phyloP scores from a whole-genome alignment of 306 rosid genomes.

The Prosopis cineraria region DNA sequence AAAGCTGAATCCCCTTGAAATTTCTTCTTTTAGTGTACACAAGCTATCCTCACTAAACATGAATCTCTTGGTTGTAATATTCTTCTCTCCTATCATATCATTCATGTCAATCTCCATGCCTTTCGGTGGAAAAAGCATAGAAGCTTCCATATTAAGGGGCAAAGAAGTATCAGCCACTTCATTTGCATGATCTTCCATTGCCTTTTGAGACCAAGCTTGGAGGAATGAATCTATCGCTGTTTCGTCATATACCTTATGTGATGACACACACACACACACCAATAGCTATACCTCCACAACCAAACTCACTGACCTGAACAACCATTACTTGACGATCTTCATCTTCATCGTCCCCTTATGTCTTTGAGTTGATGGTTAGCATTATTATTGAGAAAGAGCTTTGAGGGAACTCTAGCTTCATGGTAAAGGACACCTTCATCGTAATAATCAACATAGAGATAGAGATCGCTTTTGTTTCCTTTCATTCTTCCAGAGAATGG shows the following conservation, averaged over 20 bases:
- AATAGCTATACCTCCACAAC: conserved; percentile 22
- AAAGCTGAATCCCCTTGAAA: not conserved
- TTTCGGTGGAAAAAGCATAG: conserved; percentile 8
- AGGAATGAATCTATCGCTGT: not conserved
- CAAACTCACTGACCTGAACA: conserved; percentile 17
- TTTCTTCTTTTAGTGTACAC: not conserved
- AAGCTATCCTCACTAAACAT: not conserved
- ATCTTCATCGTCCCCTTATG: not conserved
- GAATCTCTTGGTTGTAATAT: not conserved
- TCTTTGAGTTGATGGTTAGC: not conserved
- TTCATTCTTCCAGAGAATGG: conserved; percentile 30
- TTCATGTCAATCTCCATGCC: not conserved
- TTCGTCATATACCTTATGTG: conserved; percentile 24
- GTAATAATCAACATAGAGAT: conserved; percentile 21
- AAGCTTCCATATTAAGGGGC: not conserved
- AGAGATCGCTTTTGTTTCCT: not conserved
- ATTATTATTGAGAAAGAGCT: not conserved
- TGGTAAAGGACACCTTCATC: conserved; percentile 28
- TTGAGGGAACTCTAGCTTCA: not conserved
- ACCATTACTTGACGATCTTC: not conserved
- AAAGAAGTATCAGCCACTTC: not conserved
- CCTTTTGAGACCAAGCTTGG: conserved; percentile 21
- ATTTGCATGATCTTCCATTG: not conserved
- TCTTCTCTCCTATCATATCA: not conserved
- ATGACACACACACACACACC: conserved; percentile 25